These are phyloP conservation scores for Phytophthora syringae DNA, from an alignment of 352 stramenopile species.

Conservation along the genomic window DNA sequence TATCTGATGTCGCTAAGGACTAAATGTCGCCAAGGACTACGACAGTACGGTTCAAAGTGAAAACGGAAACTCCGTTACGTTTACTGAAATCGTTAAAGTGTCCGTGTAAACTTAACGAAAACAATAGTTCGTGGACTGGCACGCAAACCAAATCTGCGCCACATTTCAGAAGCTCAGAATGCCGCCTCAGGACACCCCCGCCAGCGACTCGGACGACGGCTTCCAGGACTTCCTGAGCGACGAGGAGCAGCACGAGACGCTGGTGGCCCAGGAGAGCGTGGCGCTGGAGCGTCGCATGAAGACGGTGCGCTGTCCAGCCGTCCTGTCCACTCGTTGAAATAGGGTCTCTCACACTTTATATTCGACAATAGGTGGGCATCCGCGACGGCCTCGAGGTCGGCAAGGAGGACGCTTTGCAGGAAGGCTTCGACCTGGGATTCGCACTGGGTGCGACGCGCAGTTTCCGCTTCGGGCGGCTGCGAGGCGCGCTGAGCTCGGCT, in stretches of 20 bases:
- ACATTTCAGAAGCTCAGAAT: too few relatives aligned
- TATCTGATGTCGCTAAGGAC: too few relatives aligned
- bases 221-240: conserved; percentile 73
- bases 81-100: too few relatives aligned
- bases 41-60: too few relatives aligned
- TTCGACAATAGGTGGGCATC: conserved; percentile 54
- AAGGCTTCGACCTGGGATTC: conserved; percentile 76
- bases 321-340: background rate
- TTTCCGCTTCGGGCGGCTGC: conserved; percentile 56
- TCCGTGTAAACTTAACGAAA: too few relatives aligned
- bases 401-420: conserved; percentile 75
- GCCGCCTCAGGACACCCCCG: background rate
- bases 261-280: conserved; percentile 57
- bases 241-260: conserved; percentile 50
- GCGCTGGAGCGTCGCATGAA: conserved; percentile 67
- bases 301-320: conserved; percentile 41
- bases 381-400: conserved; percentile 73
- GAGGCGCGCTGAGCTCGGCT: conserved; percentile 51
- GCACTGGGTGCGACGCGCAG: conserved; percentile 33
- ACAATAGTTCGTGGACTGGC: too few relatives aligned
- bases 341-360: conserved; percentile 18
- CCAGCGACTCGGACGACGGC: conserved; percentile 53
- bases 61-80: too few relatives aligned
- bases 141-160: too few relatives aligned
- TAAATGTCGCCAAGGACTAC: too few relatives aligned